phyloP scores from a whole-genome alignment of 2,329 filamentous ascomycete genomes.

The Pseudohalonectria lignicola region DNA sequence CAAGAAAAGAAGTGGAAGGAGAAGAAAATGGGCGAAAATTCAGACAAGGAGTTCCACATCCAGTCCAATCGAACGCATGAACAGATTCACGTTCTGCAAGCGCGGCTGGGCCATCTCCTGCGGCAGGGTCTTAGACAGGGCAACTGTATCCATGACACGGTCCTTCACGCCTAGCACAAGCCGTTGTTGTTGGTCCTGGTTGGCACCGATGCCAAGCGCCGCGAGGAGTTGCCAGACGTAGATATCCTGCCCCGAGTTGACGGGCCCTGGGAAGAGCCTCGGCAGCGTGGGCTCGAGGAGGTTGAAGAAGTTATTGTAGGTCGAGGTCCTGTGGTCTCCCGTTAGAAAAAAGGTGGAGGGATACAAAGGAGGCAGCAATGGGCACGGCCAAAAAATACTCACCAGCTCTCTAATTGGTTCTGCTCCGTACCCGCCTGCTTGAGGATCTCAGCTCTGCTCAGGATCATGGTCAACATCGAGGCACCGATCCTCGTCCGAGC shows the following conservation, averaged over 20 bases:
- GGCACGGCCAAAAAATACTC: no score
- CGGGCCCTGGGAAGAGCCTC: slow-evolving; percentile 82
- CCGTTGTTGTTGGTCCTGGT: slow-evolving; percentile 87
- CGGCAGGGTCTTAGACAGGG: slow-evolving; percentile 79
- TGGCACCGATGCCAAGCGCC: slow-evolving; percentile 86
- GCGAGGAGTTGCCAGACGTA: slow-evolving; percentile 98
- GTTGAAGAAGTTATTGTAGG: slow-evolving; percentile 83
- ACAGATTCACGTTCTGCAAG: slow-evolving; percentile 87
- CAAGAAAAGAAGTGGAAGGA: no score
- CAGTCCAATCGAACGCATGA: slow-evolving; percentile 97
- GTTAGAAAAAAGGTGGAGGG: no score
- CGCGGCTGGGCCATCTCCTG: slow-evolving; percentile 74
- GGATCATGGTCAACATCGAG: slow-evolving; percentile 83
- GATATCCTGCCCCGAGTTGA: slow-evolving; percentile 82
- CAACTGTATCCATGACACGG: slow-evolving; percentile 90
- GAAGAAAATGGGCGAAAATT: no score
- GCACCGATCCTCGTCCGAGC: slow-evolving; percentile 80
- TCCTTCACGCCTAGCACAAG: slow-evolving; percentile 96
- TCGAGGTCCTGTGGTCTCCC: slow-evolving; percentile 54
- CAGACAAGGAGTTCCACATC: slow-evolving; percentile 67
- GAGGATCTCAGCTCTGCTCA: slow-evolving; percentile 86
- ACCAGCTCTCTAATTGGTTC: slow-evolving; percentile 73
- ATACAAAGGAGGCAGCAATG: not conserved
- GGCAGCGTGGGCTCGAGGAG: slow-evolving; percentile 73
- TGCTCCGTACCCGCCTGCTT: slow-evolving; percentile 60